Percentiles rank a stretch among this genome's conserved stretches.
phyloP scores from a whole-genome alignment of 228 moss, liverwort and hornwort genomes.

The Sphagnum fallax region DNA sequence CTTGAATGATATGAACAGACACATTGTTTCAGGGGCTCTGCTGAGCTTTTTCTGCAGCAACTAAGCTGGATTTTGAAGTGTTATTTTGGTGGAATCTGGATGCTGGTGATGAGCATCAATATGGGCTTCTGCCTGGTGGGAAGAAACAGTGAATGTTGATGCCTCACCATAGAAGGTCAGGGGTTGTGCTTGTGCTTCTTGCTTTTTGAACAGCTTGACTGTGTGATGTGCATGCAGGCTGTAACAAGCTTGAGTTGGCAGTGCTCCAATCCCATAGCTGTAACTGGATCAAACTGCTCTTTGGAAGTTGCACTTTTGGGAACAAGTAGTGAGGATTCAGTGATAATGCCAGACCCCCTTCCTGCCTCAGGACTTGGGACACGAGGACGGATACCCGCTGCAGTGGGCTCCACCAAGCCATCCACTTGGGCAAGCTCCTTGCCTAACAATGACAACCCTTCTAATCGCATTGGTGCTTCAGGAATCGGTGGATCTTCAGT shows the following conservation, averaged over 20 bases:
- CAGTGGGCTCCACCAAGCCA: constrained; percentile 51
- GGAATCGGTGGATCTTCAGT: constrained; percentile 30
- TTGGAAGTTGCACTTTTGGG: constrained; percentile 90
- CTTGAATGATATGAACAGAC: too few species aligned
- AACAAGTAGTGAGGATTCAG: constrained; percentile 81
- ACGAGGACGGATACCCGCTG: constrained; percentile 62
- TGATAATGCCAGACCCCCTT: constrained; percentile 98
- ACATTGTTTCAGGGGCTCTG: too few species aligned
- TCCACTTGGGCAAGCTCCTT: constrained; percentile 41
- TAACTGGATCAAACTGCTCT: constrained; percentile 71
- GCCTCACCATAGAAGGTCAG: too few species aligned
- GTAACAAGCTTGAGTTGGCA: constrained; percentile 97
- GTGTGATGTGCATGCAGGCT: constrained; percentile 43
- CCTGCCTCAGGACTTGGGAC: constrained; percentile 60
- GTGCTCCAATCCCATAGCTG: constrained; percentile 88
- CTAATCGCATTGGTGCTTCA: constrained; percentile 5
- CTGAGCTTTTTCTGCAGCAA: too few species aligned
- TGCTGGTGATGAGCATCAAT: too few species aligned
- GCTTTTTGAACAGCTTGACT: neutral
- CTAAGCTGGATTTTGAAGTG: too few species aligned
- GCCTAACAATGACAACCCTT: constrained; percentile 39
- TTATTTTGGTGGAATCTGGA: too few species aligned
- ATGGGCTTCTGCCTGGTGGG: too few species aligned
- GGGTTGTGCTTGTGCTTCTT: too few species aligned
- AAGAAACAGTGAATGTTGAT: too few species aligned